These are phyloP conservation scores for Wickerhamomyces xylosicus DNA, from an alignment of 805 yeast genomes.

Conservation along the genomic window DNA sequence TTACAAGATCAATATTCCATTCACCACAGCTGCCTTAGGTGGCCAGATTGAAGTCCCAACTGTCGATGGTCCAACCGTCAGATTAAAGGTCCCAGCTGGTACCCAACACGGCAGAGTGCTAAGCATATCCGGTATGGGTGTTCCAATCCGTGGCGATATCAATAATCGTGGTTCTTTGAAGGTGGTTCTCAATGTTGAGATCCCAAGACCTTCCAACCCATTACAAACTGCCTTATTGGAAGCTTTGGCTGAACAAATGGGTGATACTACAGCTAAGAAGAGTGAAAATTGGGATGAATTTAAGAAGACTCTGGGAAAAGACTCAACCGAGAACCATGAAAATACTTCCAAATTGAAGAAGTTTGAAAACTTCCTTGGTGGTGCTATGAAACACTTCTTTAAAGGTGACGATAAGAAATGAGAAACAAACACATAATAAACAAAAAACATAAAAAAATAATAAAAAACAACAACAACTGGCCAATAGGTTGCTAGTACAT, in stretches of 20 bases:
- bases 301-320: background rate
- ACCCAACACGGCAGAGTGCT: conserved; percentile 69
- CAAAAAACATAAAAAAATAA: too few relatives aligned
- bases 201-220: conserved; percentile 67
- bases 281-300: conserved; percentile 20
- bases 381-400: background rate
- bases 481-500: too few relatives aligned
- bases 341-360: conserved; percentile 38
- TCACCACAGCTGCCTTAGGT: conserved; percentile 96
- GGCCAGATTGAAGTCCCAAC: conserved; percentile 91
- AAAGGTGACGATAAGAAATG: background rate
- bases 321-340: conserved; percentile 9
- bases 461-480: too few relatives aligned
- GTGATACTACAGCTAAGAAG: conserved; percentile 72
- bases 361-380: conserved; percentile 41
- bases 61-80: conserved; percentile 64
- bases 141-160: conserved; percentile 49
- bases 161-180: conserved; percentile 71
- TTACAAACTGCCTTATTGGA: conserved; percentile 85
- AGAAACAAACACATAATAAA: background rate
- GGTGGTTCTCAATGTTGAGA: conserved; percentile 60
- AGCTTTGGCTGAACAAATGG: conserved; percentile 85
- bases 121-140: conserved; percentile 79
- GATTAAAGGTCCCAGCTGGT: conserved; percentile 75
- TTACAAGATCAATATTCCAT: conserved; percentile 59